Evolutionary conservation across 208 protist species (phyloP).

Genomic region (Trypanosoma vivax): DNA sequence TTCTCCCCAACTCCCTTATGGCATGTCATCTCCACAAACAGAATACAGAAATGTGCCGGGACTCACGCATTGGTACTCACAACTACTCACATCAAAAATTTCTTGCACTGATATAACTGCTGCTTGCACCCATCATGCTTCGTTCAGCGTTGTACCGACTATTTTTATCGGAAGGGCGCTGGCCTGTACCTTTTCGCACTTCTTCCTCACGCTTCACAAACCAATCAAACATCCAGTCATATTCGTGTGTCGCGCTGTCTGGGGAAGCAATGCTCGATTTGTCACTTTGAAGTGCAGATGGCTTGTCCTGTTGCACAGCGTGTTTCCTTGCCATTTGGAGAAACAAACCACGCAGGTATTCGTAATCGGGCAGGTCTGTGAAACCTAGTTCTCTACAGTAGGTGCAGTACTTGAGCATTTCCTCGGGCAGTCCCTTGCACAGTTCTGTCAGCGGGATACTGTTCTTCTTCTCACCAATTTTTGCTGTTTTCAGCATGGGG

Average conservation of each 20-base stretch:
- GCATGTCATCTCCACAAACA: too few species aligned
- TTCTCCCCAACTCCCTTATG: too few species aligned
- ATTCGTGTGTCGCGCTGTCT: too few species aligned
- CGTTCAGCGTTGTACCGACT: too few species aligned
- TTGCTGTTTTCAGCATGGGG: conserved; percentile 61
- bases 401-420: conserved; percentile 62
- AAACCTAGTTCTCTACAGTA: conserved; percentile 77
- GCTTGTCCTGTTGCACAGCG: not conserved
- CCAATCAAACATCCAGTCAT: conserved; percentile 87
- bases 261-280: not conserved
- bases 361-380: conserved; percentile 74
- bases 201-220: conserved; percentile 64
- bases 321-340: conserved; percentile 23
- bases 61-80: too few species aligned
- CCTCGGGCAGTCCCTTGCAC: conserved; percentile 53
- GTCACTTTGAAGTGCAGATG: too few species aligned
- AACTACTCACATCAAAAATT: not conserved
- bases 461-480: conserved; percentile 84
- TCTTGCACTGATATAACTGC: not conserved
- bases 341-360: conserved; percentile 69
- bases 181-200: conserved; percentile 18
- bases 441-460: conserved; percentile 54
- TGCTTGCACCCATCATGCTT: conserved; percentile 25
- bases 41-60: too few species aligned
- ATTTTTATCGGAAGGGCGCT: not conserved